phyloP scores from a whole-genome alignment of 139 green algal species.

The Coelastrella sp. region DNA sequence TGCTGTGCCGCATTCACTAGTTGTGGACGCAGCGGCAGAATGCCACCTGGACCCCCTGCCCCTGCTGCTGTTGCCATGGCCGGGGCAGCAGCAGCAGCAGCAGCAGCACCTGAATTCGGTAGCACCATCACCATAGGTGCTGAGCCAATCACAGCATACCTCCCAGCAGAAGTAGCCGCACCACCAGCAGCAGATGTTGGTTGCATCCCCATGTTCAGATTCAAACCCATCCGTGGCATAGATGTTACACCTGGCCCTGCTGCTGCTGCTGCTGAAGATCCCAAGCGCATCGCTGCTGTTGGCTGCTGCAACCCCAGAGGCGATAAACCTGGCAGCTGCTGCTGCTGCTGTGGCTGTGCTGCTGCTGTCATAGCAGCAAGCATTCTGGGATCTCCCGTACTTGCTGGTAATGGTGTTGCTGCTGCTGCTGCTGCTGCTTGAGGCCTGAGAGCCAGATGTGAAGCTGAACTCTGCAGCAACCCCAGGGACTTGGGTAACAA shows the following conservation, averaged over 20 bases:
- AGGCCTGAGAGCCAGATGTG: neutral
- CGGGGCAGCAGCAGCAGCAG: neutral
- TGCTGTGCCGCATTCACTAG: neutral
- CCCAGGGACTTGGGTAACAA: neutral
- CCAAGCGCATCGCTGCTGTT: neutral
- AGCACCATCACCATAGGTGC: neutral
- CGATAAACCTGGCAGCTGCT: neutral
- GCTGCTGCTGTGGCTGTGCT: neutral
- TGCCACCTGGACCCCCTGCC: neutral
- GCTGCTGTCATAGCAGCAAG: neutral
- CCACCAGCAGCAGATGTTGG: neutral
- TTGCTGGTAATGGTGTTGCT: neutral
- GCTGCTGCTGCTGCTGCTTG: conserved; percentile 18
- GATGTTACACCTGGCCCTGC: neutral
- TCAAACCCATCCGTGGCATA: neutral
- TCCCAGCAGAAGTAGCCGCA: neutral
- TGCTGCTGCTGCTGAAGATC: neutral
- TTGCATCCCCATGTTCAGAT: neutral
- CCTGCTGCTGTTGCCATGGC: neutral
- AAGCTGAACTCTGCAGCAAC: neutral
- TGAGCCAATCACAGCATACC: neutral
- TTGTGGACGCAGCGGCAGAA: neutral
- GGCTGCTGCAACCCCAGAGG: neutral
- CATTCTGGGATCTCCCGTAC: neutral
- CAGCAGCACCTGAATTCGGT: neutral